Base-by-base conservation (phyloP, 768 basidiomycete genomes). In the Boletus reticuloceps region DNA sequence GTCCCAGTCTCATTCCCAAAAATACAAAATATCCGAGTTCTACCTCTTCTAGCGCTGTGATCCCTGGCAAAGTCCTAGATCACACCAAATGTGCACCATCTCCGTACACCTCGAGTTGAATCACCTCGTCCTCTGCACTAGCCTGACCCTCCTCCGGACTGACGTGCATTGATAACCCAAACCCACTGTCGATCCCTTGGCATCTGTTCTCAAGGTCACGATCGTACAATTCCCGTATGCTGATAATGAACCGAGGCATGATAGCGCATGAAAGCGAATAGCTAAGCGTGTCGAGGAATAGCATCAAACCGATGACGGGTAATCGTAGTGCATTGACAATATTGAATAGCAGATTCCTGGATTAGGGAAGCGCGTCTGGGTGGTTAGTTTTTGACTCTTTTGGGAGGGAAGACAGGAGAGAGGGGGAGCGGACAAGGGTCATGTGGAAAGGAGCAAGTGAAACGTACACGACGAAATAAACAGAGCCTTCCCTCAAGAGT, bases 171-270 rank as follows among this genome's bases (percentile, higher is more conserved):
- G 50, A 47, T 2, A 49, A 14, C 0, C 58, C 61, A 22, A 60
- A 60, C 31, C 58, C 62, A 11, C 41, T 52, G 22, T 63, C 61
- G 6, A 60, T 45, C 5, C 54, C 55, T 6, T 42, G 53, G 29
- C 41, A 31, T 37, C 31, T 32, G 25, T 40, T 25, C 13, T 19
- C 27, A 22, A 36, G 20, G 31, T 48, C 44, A 5, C 31, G 39
- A 6, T 53, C 50, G 32, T 43, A 51, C 25, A 52, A n/a, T 11
- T 51, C 52, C 42, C 62, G 54, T 17, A 63, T 47, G n/a, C 27
- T 44, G 3, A 64, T 53, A 38, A 64, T 54, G 41, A 63, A 64
- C 6, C 61, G 55, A 14, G 58, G 58, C 27, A 61, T 55, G 34
- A 54, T 32, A 11, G 42, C 39, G 34, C 42, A 53, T 16, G 56